A percentile compares a stretch with the other conserved stretches of the same genome.
Conservation (phyloP, 805 yeast species). For the Candida vartiovaarae region DNA sequence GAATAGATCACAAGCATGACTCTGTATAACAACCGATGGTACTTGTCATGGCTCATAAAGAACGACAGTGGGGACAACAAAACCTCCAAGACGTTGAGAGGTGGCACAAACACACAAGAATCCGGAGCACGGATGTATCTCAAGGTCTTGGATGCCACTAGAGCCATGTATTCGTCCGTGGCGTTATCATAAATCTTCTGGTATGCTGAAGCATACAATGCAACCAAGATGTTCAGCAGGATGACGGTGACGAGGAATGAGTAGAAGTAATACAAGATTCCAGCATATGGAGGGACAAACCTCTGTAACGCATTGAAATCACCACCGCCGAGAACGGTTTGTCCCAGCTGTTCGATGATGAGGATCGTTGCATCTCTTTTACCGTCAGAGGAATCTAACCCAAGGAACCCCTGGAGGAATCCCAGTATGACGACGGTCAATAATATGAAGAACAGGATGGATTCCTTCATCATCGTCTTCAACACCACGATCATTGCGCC, state of each 20-base stretch:
- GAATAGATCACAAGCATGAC: constrained; percentile 62
- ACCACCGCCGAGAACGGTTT: constrained; percentile 70
- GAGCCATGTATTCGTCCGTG: constrained; percentile 76
- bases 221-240: constrained; percentile 75
- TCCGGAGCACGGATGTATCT: constrained; percentile 87
- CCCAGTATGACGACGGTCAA: constrained; percentile 67
- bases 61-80: constrained; percentile 39
- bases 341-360: constrained; percentile 56
- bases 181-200: constrained; percentile 77
- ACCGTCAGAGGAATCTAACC: constrained; percentile 85
- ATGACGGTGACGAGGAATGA: constrained; percentile 70
- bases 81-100: constrained; percentile 69
- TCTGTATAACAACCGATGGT: constrained; percentile 40
- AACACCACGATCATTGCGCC: constrained; percentile 86
- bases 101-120: constrained; percentile 78
- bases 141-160: constrained; percentile 77
- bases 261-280: constrained; percentile 69
- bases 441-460: constrained; percentile 73
- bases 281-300: constrained; percentile 82
- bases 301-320: constrained; percentile 61
- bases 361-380: constrained; percentile 63
- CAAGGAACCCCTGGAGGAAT: constrained; percentile 80
- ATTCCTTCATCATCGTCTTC: constrained; percentile 82
- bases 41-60: constrained; percentile 26
- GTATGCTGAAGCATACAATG: constrained; percentile 80